Base-by-base conservation (phyloP, 192 early-diverging fungal genomes). In the Backusella luteola region DNA sequence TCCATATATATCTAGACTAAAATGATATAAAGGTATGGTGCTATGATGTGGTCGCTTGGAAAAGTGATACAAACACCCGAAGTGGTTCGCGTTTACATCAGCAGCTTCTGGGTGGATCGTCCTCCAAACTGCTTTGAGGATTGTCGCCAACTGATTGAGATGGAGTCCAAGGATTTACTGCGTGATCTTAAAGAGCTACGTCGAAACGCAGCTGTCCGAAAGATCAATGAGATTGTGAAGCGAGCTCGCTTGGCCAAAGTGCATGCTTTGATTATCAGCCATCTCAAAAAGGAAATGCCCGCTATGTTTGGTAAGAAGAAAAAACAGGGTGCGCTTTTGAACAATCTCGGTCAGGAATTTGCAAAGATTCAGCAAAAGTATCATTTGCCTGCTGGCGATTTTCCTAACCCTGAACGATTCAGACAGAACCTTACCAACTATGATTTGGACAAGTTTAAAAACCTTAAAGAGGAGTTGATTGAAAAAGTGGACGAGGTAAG, bases 1-100 rank as follows among this genome's bases (percentile, higher is more conserved):
- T 32, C 32, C 32, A 32, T 32, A 32, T 32, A 32, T 32, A 32
- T 32, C 32, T 32, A 32, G 32, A 32, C 32, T 32, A 32, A 32
- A 32, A 3, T 32, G 3, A 32, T 32, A 32, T 32, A 32, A 32
- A 86, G 87, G 1, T 95, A 95, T 76, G 94, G 94, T 35, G 94
- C 94, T 32, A 81, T 96, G 79, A 96, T 96, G 94, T 96, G 93
- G 93, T 92, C 92, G 17, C 86, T 96, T 29, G 94, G 94, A 53
- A 93, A 93, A 77, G 93, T 95, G 7, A 86, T 96, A 3, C 87
- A 91, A 38, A 93, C 92, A 2, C 94, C 94, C 34, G 94, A 96
- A 80, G 94, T 95, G 17, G 86, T 90, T 79, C 88, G 93, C n/a
- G 94, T 96, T 42, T 95, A 90, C 80, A 59, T 91, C 73, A 87